Evolutionary conservation across 2,329 filamentous ascomycete genomes (phyloP), one percentile per base, ranked within the genome.

Genomic region (Lachnellula cervina): DNA sequence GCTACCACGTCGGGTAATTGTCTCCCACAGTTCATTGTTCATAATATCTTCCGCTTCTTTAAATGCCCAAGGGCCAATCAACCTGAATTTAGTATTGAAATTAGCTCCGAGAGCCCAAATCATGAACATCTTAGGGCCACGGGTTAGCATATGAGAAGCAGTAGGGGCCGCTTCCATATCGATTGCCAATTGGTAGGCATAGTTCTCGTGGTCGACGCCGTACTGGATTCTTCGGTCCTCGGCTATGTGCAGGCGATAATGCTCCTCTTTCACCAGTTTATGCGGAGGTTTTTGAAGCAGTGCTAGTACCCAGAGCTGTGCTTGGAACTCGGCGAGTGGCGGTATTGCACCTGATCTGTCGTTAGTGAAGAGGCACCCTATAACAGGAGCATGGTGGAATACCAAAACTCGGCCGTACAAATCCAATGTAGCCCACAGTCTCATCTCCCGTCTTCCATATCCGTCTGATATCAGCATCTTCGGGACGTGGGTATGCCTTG

Each of bases 381-480:
- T n/a, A n/a, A n/a, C n/a, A n/a, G n/a, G n/a, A n/a, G n/a, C n/a
- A n/a, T n/a, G n/a, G n/a, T 13, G 3, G 59, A 59, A 59, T 52
- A 71, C 73, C 73, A 32, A 76, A 69, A 13, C 72, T 66, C 3
- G 75, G 76, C 0, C 76, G 70, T 4, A 77, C 67, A 54, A 77
- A 77, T 11, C 76, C 76, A 49, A 78, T 74, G 58, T 73, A 78
- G 1, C 70, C 74, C 0, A 77, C 58, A 0, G 70, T 67, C 1
- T 73, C 68, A 21, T 76, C 71, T 5, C 66, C 66, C 5, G 63
- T 55, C 23, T 66, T 69, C 65, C 82, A 83, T 45, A 85, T 72
- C 17, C 76, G 72, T 14, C 79, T 76, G n/a, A 83, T 76, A 56
- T 77, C 74, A 25, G 73, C 68, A 49, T 81, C 76, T 49, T 75